Conservation (phyloP, 1,139 yeast species). For the Lizanozyma gosingica region DNA sequence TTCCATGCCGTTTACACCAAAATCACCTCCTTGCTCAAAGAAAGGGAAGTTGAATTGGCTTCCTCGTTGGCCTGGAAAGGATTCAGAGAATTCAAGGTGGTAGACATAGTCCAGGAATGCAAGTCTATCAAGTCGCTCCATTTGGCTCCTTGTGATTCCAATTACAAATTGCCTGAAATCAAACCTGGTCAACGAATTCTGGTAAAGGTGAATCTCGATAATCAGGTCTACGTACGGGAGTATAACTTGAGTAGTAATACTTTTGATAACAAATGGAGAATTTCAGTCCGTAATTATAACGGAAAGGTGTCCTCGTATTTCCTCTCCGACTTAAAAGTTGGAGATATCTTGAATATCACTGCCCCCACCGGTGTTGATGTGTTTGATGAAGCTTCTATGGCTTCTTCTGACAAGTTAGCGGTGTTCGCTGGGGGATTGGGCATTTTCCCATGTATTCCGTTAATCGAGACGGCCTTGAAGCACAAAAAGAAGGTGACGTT, state of each 20-base stretch:
- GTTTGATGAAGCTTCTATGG: background rate
- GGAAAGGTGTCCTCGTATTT: background rate
- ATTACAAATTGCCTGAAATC: background rate
- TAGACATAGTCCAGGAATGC: background rate
- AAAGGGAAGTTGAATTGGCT: background rate
- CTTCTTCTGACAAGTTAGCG: background rate
- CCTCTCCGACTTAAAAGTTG: background rate
- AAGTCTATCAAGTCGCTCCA: background rate
- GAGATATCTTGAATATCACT: background rate
- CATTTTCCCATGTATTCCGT: background rate
- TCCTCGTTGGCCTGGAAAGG: background rate
- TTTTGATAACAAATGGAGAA: background rate
- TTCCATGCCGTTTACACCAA: background rate
- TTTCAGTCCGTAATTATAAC: background rate
- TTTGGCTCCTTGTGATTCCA: background rate
- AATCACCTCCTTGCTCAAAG: background rate
- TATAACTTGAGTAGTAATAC: background rate
- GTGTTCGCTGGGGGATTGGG: background rate
- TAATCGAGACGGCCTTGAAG: background rate
- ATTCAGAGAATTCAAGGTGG: background rate
- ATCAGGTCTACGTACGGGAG: background rate
- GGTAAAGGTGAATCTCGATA: background rate
- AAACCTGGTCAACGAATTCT: background rate
- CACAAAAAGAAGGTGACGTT: background rate
- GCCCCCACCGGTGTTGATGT: background rate